phyloP scores from a whole-genome alignment of 2,329 filamentous ascomycete species.

The Xylaria sp. region DNA sequence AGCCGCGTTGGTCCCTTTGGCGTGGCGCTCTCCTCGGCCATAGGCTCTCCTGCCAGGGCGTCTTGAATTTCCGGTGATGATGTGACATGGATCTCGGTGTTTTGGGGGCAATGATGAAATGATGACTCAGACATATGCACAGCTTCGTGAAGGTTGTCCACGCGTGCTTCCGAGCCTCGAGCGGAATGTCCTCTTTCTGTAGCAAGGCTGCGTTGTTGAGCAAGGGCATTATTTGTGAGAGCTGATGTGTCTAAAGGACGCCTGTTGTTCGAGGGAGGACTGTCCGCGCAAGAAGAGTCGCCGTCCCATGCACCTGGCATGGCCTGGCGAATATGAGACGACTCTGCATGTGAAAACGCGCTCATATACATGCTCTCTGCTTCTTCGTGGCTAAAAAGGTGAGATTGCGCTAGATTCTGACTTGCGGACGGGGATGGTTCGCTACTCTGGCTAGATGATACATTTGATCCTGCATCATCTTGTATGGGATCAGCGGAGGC shows the following conservation, averaged over 20 bases:
- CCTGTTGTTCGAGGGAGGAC: slow-evolving; percentile 25
- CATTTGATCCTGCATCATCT: slow-evolving; percentile 11
- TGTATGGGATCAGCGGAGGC: slow-evolving; percentile 21
- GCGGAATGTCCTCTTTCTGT: background rate
- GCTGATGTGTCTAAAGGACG: background rate
- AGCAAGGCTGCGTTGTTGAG: background rate
- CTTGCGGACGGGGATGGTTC: slow-evolving; percentile 36
- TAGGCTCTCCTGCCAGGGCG: slow-evolving; percentile 17
- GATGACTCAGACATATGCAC: slow-evolving; percentile 24
- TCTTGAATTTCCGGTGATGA: background rate
- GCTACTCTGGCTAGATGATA: slow-evolving; percentile 29
- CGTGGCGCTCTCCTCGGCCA: slow-evolving; percentile 51
- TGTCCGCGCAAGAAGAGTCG: slow-evolving; percentile 38
- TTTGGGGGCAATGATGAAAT: slow-evolving; percentile 16
- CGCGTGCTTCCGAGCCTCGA: background rate
- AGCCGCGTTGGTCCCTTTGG: slow-evolving; percentile 60
- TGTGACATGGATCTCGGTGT: background rate
- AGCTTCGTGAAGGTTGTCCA: slow-evolving; percentile 36
- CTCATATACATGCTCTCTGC: slow-evolving; percentile 90
- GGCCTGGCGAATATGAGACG: slow-evolving; percentile 37
- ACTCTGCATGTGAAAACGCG: slow-evolving; percentile 59
- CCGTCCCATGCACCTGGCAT: slow-evolving; percentile 63
- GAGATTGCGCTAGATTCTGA: slow-evolving; percentile 65
- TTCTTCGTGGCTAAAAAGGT: slow-evolving; percentile 77
- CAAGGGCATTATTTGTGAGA: background rate